A percentile compares a stretch with the other conserved stretches of the same genome.
These are phyloP conservation scores for Gracilaria gracilis DNA, from an alignment of 23 red algal species.

Conservation along the genomic window DNA sequence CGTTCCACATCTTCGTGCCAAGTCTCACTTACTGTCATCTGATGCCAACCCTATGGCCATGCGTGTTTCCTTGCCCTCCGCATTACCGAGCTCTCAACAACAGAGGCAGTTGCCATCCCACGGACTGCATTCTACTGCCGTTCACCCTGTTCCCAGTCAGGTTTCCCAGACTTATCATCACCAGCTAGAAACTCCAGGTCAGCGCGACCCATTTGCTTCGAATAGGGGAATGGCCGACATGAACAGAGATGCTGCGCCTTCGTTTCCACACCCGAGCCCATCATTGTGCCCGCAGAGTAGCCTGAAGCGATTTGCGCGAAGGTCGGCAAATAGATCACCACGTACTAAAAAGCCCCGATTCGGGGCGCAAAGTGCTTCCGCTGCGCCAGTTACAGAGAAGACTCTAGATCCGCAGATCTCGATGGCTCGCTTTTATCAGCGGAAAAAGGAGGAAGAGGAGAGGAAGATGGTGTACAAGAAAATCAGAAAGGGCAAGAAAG, in stretches of 20 bases:
- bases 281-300: background rate
- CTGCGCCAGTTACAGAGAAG: background rate
- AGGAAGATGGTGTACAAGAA: conserved; percentile 48
- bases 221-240: background rate
- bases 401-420: conserved; percentile 2
- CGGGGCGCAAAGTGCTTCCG: background rate
- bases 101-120: background rate
- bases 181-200: background rate
- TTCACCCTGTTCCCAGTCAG: background rate
- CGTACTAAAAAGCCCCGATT: conserved; percentile 13
- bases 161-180: conserved; percentile 30
- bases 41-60: background rate
- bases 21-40: background rate
- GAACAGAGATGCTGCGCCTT: background rate
- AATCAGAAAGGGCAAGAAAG: conserved; percentile 52
- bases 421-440: conserved; percentile 40
- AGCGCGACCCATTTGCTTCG: background rate
- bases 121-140: background rate
- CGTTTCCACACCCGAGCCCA: background rate
- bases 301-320: background rate
- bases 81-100: background rate
- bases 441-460: conserved; percentile 36
- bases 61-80: background rate
- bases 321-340: background rate
- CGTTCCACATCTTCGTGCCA: background rate